These are phyloP conservation scores for Plasmodium falciparum DNA, from an alignment of 169 alveolate species.

Conservation along the genomic window DNA sequence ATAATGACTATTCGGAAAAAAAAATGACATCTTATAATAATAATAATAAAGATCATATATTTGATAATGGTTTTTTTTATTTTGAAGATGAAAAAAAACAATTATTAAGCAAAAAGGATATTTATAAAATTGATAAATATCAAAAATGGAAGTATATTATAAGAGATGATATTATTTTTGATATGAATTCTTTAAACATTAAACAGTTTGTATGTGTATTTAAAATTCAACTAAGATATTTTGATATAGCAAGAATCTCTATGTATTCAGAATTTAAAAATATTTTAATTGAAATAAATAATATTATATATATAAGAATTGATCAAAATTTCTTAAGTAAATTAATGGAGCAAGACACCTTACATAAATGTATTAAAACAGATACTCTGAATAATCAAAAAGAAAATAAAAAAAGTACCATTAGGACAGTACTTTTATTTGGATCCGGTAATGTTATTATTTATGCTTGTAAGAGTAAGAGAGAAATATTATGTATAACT, in stretches of 20 bases:
- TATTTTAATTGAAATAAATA: conserved; percentile 56
- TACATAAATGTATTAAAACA: conserved; percentile 21
- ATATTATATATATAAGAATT: conserved; percentile 61
- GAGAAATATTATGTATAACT: conserved; percentile 38
- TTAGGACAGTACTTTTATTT: conserved; percentile 40
- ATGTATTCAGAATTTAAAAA: conserved; percentile 63
- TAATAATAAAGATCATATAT: not conserved
- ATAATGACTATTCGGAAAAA: not conserved
- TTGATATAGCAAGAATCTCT: conserved; percentile 35
- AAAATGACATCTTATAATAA: not conserved
- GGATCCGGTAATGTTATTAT: conserved; percentile 51
- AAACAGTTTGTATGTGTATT: conserved; percentile 64
- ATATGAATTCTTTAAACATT: conserved; percentile 28
- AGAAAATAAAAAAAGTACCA: conserved; percentile 6
- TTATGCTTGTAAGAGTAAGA: conserved; percentile 43
- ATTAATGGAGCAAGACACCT: conserved; percentile 32
- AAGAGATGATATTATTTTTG: conserved; percentile 46
- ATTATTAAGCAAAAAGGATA: conserved; percentile 27
- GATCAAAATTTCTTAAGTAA: conserved; percentile 49
- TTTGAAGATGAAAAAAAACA: not conserved
- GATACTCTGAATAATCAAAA: not conserved
- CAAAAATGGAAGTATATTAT: conserved; percentile 46
- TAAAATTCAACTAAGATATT: conserved; percentile 50
- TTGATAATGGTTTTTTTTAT: not conserved
- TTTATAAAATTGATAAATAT: conserved; percentile 46